Conservation (phyloP, 495 filamentous ascomycete genomes). For the Tuber brumale region DNA sequence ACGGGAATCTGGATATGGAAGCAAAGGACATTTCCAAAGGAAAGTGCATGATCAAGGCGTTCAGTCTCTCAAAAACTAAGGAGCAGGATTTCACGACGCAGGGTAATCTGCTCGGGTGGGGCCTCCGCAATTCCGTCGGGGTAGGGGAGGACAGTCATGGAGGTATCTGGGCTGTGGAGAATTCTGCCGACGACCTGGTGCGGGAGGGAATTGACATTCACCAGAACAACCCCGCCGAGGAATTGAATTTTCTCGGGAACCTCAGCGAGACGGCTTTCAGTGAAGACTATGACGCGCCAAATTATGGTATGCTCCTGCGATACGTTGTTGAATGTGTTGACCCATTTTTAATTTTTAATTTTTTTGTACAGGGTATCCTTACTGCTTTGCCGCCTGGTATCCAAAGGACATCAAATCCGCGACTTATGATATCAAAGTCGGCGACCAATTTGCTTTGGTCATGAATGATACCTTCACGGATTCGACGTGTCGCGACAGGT, state of each 20-base stretch:
- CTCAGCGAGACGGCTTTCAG: constrained; percentile 47
- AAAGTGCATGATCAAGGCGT: constrained; percentile 60
- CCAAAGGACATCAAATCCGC: constrained; percentile 3
- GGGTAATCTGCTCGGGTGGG: constrained; percentile 61
- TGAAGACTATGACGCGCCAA: constrained; percentile 30
- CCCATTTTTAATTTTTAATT: too few relatives aligned
- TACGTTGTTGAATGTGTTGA: not conserved
- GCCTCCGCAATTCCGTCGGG: constrained; percentile 66
- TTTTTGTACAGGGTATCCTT: constrained; percentile 62
- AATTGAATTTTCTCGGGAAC: constrained; percentile 64
- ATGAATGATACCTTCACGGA: constrained; percentile 49
- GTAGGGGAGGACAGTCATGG: constrained; percentile 55
- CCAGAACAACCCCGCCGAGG: constrained; percentile 65
- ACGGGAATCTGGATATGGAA: constrained; percentile 53
- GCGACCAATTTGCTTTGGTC: constrained; percentile 43
- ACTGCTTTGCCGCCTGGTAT: constrained; percentile 60
- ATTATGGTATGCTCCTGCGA: constrained; percentile 17
- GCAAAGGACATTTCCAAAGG: constrained; percentile 49
- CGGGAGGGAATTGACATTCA: constrained; percentile 57
- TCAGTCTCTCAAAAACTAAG: constrained; percentile 50
- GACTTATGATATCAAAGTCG: constrained; percentile 2
- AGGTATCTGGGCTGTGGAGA: constrained; percentile 64
- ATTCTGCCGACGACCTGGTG: constrained; percentile 59
- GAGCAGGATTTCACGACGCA: constrained; percentile 45
- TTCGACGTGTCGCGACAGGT: constrained; percentile 45